Conservation (phyloP, 176 grass and related monocot species). For the Oryza longistaminata region DNA sequence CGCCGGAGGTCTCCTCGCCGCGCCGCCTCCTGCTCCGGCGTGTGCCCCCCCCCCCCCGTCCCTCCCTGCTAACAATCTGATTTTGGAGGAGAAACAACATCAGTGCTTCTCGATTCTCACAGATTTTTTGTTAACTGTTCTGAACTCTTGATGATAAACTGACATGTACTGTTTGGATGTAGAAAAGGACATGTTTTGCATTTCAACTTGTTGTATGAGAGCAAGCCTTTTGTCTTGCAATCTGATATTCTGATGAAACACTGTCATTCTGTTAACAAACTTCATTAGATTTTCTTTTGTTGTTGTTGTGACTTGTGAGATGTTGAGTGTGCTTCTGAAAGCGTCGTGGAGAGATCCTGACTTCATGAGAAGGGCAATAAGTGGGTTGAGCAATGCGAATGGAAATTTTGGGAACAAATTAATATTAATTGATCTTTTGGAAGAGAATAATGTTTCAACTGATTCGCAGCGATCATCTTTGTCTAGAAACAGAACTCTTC, state of each 20-base stretch:
- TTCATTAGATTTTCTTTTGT: background rate
- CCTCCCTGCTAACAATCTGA: conserved; percentile 8
- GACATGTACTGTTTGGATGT: background rate
- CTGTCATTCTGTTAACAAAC: background rate
- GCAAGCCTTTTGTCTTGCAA: conserved; percentile 76
- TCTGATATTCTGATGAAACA: conserved; percentile 62
- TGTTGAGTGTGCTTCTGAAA: conserved; percentile 84
- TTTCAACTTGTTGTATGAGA: conserved; percentile 40
- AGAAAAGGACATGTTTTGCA: no score
- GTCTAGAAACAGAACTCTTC: background rate
- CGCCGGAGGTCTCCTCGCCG: no score
- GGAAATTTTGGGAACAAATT: conserved; percentile 1
- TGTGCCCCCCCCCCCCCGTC: no score
- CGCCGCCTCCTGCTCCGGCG: no score
- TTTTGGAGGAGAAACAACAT: background rate
- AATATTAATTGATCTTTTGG: background rate
- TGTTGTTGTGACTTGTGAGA: conserved; percentile 29
- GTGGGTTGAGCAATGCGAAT: background rate
- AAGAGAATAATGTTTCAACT: background rate
- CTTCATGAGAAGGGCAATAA: conserved; percentile 27
- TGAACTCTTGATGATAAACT: background rate
- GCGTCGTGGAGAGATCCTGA: conserved; percentile 77
- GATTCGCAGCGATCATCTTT: background rate
- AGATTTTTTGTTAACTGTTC: background rate
- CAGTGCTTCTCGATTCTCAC: background rate